These are phyloP conservation scores for Myxozyma sirexii DNA, from an alignment of 805 yeast species.

Conservation along the genomic window DNA sequence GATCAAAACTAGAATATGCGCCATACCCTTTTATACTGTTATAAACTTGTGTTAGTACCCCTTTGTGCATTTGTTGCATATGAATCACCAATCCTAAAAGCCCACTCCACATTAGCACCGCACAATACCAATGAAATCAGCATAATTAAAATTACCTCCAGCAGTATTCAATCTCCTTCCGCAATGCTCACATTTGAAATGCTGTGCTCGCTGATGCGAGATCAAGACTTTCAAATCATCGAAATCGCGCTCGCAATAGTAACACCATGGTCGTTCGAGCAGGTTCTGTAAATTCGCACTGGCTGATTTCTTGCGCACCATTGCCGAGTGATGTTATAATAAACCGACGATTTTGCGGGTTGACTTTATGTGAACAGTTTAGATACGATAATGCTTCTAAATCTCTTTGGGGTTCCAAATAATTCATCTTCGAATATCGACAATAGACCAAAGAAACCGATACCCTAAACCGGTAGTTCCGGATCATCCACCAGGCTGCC, in stretches of 20 bases:
- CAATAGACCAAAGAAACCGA: no score
- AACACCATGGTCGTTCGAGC: constrained; percentile 37
- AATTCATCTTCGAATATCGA: no score
- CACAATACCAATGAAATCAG: not conserved
- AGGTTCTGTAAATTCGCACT: constrained; percentile 20
- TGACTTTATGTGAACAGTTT: no score
- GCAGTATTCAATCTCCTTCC: constrained; percentile 36
- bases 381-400: no score
- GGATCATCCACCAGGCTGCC: no score
- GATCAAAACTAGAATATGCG: not conserved
- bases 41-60: constrained; percentile 22
- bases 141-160: constrained; percentile 25
- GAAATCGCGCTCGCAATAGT: constrained; percentile 37
- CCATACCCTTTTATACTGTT: constrained; percentile 32
- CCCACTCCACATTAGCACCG: not conserved
- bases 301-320: constrained; percentile 32
- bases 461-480: no score
- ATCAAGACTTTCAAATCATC: constrained; percentile 37
- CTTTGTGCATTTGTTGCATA: constrained; percentile 37
- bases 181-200: constrained; percentile 37
- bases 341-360: no score
- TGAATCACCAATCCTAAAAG: constrained; percentile 32
- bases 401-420: no score
- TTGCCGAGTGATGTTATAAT: not conserved
- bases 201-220: constrained; percentile 37